Evolutionary conservation across 768 basidiomycete genomes (phyloP).

Genomic region (Guyanaporus albipodus): DNA sequence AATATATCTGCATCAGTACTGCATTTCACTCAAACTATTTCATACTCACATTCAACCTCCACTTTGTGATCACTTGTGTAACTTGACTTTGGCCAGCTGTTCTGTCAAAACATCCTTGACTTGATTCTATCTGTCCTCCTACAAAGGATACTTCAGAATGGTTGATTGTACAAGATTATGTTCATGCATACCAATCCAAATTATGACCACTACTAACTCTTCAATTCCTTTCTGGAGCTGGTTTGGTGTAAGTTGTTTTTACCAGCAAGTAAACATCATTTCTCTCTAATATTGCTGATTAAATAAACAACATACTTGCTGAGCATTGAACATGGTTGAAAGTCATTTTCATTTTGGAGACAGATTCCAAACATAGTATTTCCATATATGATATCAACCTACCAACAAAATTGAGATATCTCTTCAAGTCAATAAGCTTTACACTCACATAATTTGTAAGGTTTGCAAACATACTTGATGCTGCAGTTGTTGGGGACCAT

Average conservation of each 20-base stretch:
- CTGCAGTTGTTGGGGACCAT: slow-evolving; percentile 3
- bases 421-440: not conserved
- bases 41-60: slow-evolving; percentile 13
- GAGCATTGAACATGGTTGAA: not conserved
- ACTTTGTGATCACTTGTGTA: slow-evolving; percentile 3
- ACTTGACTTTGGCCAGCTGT: not conserved
- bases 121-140: slow-evolving; percentile 11
- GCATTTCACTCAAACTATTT: rapidly evolving
- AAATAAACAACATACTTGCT: not conserved
- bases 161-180: not conserved
- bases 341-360: not conserved
- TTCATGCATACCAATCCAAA: slow-evolving; percentile 11
- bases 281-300: not conserved
- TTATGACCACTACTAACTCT: not conserved
- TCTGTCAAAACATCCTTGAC: slow-evolving; percentile 7
- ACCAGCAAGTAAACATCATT: not conserved
- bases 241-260: not conserved
- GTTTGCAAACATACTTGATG: not conserved
- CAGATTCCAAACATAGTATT: not conserved
- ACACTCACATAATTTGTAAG: not conserved
- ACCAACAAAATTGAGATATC: not conserved
- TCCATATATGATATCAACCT: not conserved
- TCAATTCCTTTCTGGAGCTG: slow-evolving; percentile 3
- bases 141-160: not conserved
- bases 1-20: not conserved